These are phyloP conservation scores for Lactarius tabidus DNA, from an alignment of 768 basidiomycete genomes.

Conservation along the genomic window DNA sequence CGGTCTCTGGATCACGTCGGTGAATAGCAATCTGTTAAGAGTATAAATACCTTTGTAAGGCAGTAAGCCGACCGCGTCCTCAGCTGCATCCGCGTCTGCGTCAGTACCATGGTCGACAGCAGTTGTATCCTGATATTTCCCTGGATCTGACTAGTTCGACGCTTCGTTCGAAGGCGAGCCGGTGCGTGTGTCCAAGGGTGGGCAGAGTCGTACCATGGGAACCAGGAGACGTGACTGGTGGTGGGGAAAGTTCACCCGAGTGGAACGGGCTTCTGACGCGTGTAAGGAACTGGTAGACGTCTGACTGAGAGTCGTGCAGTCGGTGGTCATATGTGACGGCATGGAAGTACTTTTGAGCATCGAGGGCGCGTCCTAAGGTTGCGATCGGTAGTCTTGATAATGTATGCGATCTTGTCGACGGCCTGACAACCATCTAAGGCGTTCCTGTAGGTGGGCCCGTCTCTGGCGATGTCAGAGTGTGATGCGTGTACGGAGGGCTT, in stretches of 20 bases:
- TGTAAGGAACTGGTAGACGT: conserved; percentile 93
- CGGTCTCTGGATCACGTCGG: conserved; percentile 93
- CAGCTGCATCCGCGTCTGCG: no score
- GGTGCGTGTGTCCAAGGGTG: conserved; percentile 26
- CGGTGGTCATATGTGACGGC: conserved; percentile 99
- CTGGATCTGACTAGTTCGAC: no score
- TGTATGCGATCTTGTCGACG: conserved; percentile 94
- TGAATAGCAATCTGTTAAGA: conserved; percentile 96
- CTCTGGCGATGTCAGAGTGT: conserved; percentile 79
- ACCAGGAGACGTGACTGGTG: no score
- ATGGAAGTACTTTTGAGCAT: conserved; percentile 98
- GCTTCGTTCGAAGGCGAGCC: conserved; percentile 28
- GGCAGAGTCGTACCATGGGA: not conserved
- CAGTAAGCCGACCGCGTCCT: conserved; percentile 62
- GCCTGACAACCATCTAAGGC: conserved; percentile 97
- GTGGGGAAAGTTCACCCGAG: no score
- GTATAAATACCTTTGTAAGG: conserved; percentile 96
- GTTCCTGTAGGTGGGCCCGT: conserved; percentile 93
- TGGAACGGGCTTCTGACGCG: conserved; percentile 81
- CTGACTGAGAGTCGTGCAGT: conserved; percentile 78
- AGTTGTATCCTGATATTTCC: no score
- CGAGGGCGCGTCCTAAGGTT: conserved; percentile 97
- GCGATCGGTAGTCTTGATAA: conserved; percentile 97
- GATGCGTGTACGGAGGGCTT: conserved; percentile 86
- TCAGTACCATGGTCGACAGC: no score